These are phyloP conservation scores for Peterozyma xylosa DNA, from an alignment of 805 yeast genomes.

Conservation along the genomic window DNA sequence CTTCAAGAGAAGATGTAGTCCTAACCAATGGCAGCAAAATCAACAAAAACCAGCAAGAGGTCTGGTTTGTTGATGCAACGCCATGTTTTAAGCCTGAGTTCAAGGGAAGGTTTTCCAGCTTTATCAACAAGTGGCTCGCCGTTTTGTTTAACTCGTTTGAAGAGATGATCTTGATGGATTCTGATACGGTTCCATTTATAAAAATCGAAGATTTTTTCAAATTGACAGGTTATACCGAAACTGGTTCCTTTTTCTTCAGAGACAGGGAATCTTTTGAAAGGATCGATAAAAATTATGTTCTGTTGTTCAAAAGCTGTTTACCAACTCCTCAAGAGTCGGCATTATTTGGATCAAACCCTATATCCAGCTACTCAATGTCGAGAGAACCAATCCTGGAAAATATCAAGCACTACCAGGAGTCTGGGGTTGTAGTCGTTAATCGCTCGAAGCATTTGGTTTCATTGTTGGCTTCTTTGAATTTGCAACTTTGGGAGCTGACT, in stretches of 20 bases:
- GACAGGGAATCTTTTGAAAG: constrained; percentile 32
- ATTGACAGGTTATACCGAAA: constrained; percentile 24
- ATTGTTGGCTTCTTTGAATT: constrained; percentile 31
- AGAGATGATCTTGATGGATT: constrained; percentile 46
- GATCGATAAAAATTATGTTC: constrained; percentile 25
- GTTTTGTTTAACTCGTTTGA: constrained; percentile 50
- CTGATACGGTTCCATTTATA: constrained; percentile 37
- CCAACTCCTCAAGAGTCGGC: constrained; percentile 34
- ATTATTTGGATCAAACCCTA: constrained; percentile 27
- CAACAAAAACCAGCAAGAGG: constrained; percentile 18
- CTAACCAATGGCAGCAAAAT: constrained; percentile 9
- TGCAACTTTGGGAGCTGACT: constrained; percentile 35
- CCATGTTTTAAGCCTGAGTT: neutral
- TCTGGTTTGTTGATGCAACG: constrained; percentile 15
- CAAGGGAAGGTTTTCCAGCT: constrained; percentile 1
- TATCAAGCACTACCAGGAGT: constrained; percentile 38
- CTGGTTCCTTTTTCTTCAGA: constrained; percentile 38
- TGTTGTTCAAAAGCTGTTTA: constrained; percentile 35
- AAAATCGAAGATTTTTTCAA: constrained; percentile 28
- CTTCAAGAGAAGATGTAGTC: constrained; percentile 22
- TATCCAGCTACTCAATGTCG: constrained; percentile 23
- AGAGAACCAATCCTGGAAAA: constrained; percentile 30
- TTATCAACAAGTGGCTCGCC: constrained; percentile 43
- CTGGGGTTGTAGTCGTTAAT: constrained; percentile 41
- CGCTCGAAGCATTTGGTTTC: constrained; percentile 42